phyloP scores from a whole-genome alignment of 2,329 filamentous ascomycete species.

The Trichoderma hamatum region DNA sequence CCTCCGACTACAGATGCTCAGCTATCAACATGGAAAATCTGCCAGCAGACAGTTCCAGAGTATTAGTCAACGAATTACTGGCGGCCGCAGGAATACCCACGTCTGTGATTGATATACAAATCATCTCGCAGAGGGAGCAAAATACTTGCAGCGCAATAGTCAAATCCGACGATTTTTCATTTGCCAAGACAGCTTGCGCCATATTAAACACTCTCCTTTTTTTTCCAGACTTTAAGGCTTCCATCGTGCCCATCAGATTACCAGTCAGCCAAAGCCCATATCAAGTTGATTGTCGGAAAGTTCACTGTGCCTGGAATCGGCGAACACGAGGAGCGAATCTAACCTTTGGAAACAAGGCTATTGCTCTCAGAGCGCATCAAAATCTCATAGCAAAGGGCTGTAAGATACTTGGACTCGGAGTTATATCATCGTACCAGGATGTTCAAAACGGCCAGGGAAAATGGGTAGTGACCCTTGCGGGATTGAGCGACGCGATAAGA shows the following conservation, averaged over 20 bases:
- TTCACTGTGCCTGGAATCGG: constrained; percentile 44
- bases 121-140: neutral
- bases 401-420: neutral
- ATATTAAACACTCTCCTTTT: constrained; percentile 1
- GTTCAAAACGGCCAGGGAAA: neutral
- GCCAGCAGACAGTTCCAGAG: constrained; percentile 29
- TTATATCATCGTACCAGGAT: neutral
- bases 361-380: constrained; percentile 1
- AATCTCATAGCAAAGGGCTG: neutral
- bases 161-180: constrained; percentile 4
- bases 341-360: constrained; percentile 32
- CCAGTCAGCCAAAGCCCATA: constrained; percentile 34
- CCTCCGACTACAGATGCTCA: constrained; percentile 41
- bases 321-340: constrained; percentile 36
- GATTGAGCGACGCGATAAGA: neutral
- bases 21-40: constrained; percentile 40
- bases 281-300: constrained; percentile 40
- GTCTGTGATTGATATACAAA: neutral
- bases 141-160: constrained; percentile 3
- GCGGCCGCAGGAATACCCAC: neutral
- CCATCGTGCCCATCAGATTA: constrained; percentile 28
- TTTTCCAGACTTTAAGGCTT: neutral
- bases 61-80: neutral
- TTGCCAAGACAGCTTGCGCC: constrained; percentile 5
- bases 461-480: constrained; percentile 9